Percentiles rank a stretch among this genome's conserved stretches.
phyloP scores from a whole-genome alignment of 768 basidiomycete species.

The Tylopilus sp. region DNA sequence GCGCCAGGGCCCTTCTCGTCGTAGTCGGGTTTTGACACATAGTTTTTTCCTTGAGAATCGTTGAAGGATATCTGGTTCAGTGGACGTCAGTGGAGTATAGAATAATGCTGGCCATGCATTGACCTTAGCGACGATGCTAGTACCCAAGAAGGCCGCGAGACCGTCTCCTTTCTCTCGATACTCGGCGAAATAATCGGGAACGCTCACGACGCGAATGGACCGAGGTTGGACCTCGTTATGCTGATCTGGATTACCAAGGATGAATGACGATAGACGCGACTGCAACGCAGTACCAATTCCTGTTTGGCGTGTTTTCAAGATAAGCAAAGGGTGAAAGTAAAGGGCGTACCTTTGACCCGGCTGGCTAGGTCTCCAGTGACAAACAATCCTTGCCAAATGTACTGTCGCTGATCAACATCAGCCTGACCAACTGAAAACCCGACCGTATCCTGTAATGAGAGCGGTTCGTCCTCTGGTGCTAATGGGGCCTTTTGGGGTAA shows the following conservation, averaged over 20 bases:
- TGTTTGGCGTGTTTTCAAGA: conserved; percentile 23
- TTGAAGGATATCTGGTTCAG: conserved; percentile 64
- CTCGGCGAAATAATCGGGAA: conserved; percentile 91
- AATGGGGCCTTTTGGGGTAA: conserved; percentile 29
- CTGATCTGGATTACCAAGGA: conserved; percentile 58
- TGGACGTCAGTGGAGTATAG: not conserved
- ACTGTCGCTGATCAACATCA: conserved; percentile 64
- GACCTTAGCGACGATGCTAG: conserved; percentile 85
- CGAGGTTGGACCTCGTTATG: conserved; percentile 73
- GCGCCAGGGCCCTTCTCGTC: conserved; percentile 66
- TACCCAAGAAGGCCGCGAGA: conserved; percentile 75
- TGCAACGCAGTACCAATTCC: conserved; percentile 68
- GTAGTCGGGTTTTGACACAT: conserved; percentile 79
- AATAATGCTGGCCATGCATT: conserved; percentile 3
- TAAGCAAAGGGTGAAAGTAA: not conserved
- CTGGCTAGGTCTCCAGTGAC: conserved; percentile 76
- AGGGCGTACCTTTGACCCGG: conserved; percentile 61
- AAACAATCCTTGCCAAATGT: conserved; percentile 75
- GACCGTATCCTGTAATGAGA: conserved; percentile 65
- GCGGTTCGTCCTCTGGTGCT: conserved; percentile 12
- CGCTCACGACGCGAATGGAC: conserved; percentile 53
- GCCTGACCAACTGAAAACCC: conserved; percentile 57
- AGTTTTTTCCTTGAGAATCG: conserved; percentile 63
- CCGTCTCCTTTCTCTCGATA: conserved; percentile 85
- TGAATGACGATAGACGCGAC: conserved; percentile 63